Conservation (phyloP, 2,329 filamentous ascomycete genomes). For the Calonectria ilicicola region DNA sequence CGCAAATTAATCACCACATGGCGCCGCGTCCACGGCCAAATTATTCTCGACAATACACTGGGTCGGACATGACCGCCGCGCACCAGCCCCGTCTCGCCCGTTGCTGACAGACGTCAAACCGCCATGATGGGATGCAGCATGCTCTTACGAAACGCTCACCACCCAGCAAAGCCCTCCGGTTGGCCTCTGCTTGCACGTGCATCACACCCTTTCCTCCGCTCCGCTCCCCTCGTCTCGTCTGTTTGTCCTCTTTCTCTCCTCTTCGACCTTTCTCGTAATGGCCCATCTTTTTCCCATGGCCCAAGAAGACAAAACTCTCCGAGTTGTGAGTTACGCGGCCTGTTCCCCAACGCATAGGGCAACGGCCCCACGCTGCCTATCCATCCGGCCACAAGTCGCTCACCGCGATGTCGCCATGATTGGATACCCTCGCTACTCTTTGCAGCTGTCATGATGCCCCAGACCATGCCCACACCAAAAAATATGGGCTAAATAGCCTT, state of each 20-base stretch:
- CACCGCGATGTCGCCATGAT: neutral
- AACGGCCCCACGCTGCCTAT: neutral
- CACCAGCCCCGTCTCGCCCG: constrained; percentile 1
- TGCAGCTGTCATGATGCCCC: neutral
- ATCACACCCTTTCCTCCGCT: neutral
- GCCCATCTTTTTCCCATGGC: neutral
- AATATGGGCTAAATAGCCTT: neutral
- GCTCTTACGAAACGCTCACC: neutral
- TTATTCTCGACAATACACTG: neutral
- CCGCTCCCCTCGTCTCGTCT: neutral
- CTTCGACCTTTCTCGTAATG: neutral
- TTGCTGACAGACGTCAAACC: constrained; percentile 11
- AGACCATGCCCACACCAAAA: neutral
- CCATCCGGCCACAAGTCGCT: neutral
- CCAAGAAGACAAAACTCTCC: neutral
- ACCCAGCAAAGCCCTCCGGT: neutral
- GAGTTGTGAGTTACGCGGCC: constrained; percentile 2
- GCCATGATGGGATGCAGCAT: neutral
- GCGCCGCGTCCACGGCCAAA: neutral
- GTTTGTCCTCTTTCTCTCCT: too few relatives aligned
- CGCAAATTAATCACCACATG: neutral
- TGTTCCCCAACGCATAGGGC: neutral
- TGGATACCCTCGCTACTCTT: neutral
- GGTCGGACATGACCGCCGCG: constrained; percentile 5
- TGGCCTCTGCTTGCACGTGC: constrained; percentile 2